Percentiles rank a stretch among this genome's conserved stretches.
Evolutionary conservation across 805 yeast genomes (phyloP).

Genomic region (Starmerella vaccinii): DNA sequence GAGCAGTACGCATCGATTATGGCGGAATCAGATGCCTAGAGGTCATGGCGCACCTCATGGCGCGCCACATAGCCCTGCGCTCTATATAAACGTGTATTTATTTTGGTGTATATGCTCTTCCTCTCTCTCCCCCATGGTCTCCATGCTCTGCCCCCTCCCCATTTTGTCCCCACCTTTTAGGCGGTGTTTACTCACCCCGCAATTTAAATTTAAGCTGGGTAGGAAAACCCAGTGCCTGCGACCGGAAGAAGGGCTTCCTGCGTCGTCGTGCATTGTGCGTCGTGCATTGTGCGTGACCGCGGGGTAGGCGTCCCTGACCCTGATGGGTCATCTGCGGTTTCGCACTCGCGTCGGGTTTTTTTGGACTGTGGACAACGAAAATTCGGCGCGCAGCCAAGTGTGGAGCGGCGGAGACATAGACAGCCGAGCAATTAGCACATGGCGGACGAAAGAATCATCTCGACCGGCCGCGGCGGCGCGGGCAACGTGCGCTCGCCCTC

Average conservation of each 20-base stretch:
- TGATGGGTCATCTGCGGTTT: not conserved
- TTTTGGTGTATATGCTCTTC: no score
- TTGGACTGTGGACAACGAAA: no score
- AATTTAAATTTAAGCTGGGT: no score
- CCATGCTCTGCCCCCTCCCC: no score
- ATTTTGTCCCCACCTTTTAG: no score
- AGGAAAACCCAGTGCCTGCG: no score
- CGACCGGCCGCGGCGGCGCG: slow-evolving; percentile 77
- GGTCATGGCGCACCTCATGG: not conserved
- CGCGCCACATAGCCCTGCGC: not conserved
- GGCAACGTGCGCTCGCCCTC: slow-evolving; percentile 51
- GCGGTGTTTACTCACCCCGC: no score
- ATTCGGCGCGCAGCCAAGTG: no score
- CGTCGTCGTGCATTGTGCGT: no score
- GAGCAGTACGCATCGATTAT: slow-evolving; percentile 1
- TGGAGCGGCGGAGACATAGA: no score
- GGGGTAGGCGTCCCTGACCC: slow-evolving; percentile 3
- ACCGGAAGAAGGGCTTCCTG: no score
- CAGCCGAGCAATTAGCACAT: not conserved
- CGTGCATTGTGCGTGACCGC: not conserved
- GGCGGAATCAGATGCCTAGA: not conserved
- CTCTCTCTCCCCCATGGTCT: no score
- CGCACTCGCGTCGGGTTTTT: not conserved
- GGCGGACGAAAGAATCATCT: slow-evolving; percentile 27
- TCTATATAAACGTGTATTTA: not conserved